Base-by-base conservation (phyloP, 495 filamentous ascomycete species). In the Hypoxylon intermedium region DNA sequence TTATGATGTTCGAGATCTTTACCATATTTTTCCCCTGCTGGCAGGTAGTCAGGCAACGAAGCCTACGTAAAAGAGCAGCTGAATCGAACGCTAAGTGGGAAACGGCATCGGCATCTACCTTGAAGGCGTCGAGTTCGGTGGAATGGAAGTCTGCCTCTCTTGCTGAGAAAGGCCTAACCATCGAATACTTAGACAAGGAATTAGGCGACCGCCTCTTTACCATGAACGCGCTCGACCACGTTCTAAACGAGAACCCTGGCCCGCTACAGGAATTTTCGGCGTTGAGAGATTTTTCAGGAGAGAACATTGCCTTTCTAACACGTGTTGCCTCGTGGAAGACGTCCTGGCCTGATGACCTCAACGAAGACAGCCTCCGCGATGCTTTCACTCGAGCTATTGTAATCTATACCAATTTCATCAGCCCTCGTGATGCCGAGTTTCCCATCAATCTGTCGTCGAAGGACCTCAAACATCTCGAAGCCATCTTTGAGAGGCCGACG, bases 241-340 rank as follows among this genome's bases (percentile, higher is more conserved):
- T 79, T 40, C 73, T 87, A 3, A 71, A 74, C 12, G 74, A 71
- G 43, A 81, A 83, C 56, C 75, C 80, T 1, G 67, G 68, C 2
- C 77, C 77, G 5, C 72, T 87, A 0, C 79, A 82, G 47, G 58
- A 77, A 28, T 87, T 85, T 69, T 80, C 84, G 20, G 82, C 84
- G 3, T 70, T 78, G 1, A 72, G 78, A 52, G 84, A 86, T 34
- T 85, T 86, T 70, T 85, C 83, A 23, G 83, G 81, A 20, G 84
- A 86, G 67, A 87, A 86, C 67, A 79, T 87, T 37, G 76, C 82
- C 44, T 87, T 87, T 74, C 75, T 86, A 0, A 83, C 75, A 41
- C 69, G 71, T 53, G 72, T 85, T 21, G 68, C 78, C 2, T 71
- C 77, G n/a, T 87, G 82, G 80, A 82, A 79, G 62, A 53, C 20